Percentiles rank a stretch among this genome's conserved stretches.
phyloP scores from a whole-genome alignment of 208 protist species.

The Angomonas deanei region DNA sequence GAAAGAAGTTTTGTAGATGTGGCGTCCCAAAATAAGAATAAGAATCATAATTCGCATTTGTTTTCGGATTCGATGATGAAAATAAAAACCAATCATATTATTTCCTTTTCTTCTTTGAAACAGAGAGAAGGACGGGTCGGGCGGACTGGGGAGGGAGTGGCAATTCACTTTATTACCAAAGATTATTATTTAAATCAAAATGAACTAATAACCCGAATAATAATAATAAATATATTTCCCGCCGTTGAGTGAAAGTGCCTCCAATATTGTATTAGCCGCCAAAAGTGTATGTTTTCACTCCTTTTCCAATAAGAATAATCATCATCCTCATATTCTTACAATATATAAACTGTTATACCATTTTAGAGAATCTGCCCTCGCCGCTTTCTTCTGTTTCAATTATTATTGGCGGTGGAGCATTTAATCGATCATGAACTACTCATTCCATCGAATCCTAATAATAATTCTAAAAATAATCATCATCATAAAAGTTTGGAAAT shows the following conservation, averaged over 20 bases:
- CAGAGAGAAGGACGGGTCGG: conserved; percentile 65
- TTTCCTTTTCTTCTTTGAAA: conserved; percentile 12
- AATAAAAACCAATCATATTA: background rate
- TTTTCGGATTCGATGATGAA: no score
- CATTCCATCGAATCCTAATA: no score
- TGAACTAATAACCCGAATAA: background rate
- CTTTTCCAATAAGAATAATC: background rate
- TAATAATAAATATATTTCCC: no score
- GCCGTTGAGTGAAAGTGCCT: background rate
- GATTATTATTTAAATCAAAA: conserved; percentile 17
- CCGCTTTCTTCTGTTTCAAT: no score
- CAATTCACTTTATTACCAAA: conserved; percentile 58
- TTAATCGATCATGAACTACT: no score
- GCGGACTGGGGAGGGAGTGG: conserved; percentile 61
- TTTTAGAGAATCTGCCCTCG: no score
- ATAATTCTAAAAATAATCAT: no score
- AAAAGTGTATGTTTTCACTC: background rate
- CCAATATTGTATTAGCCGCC: background rate
- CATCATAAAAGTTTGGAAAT: no score
- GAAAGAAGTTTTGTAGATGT: conserved; percentile 30
- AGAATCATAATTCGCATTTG: no score
- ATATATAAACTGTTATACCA: no score
- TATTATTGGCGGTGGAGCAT: no score
- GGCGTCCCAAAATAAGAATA: background rate
- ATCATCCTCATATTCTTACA: no score